Evolutionary conservation across 495 filamentous ascomycete genomes (phyloP).

Genomic region (Penicillium waksmanii): DNA sequence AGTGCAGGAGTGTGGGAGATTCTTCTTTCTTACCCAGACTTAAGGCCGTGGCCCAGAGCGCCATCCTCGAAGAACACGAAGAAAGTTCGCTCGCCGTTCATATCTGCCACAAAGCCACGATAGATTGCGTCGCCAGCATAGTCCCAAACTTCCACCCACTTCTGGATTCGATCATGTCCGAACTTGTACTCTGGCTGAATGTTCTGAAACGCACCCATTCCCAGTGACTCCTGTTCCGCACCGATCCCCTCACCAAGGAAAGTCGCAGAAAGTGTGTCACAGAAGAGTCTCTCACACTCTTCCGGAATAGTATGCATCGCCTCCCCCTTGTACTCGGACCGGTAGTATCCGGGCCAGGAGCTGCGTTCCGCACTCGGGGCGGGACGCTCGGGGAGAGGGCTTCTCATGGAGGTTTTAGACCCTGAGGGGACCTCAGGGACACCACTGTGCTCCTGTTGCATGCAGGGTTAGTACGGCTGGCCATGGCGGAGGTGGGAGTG

Average conservation of each 20-base stretch:
- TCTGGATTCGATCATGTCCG: slow-evolving; percentile 44
- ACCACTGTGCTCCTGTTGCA: slow-evolving; percentile 81
- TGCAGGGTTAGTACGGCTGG: slow-evolving; percentile 8
- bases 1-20: no score
- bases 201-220: slow-evolving; percentile 66
- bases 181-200: slow-evolving; percentile 31
- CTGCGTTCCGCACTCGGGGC: slow-evolving; percentile 60
- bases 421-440: slow-evolving; percentile 94
- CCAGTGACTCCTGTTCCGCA: slow-evolving; percentile 68
- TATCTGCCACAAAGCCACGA: slow-evolving; percentile 74
- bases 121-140: slow-evolving; percentile 82
- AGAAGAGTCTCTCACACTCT: slow-evolving; percentile 99
- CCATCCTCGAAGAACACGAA: slow-evolving; percentile 85
- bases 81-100: slow-evolving; percentile 67
- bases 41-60: slow-evolving; percentile 73
- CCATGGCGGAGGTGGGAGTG: neutral
- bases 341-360: slow-evolving; percentile 43
- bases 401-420: slow-evolving; percentile 73
- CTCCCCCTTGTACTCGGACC: slow-evolving; percentile 71
- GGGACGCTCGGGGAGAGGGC: slow-evolving; percentile 78
- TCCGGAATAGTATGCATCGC: slow-evolving; percentile 92
- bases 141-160: slow-evolving; percentile 85
- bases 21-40: slow-evolving; percentile 71
- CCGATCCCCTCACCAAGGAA: slow-evolving; percentile 93
- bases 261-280: slow-evolving; percentile 85